Evolutionary conservation across 2,329 filamentous ascomycete species (phyloP), one percentile per base, ranked within the genome.

Genomic region (Exophiala phaeomuriformis): DNA sequence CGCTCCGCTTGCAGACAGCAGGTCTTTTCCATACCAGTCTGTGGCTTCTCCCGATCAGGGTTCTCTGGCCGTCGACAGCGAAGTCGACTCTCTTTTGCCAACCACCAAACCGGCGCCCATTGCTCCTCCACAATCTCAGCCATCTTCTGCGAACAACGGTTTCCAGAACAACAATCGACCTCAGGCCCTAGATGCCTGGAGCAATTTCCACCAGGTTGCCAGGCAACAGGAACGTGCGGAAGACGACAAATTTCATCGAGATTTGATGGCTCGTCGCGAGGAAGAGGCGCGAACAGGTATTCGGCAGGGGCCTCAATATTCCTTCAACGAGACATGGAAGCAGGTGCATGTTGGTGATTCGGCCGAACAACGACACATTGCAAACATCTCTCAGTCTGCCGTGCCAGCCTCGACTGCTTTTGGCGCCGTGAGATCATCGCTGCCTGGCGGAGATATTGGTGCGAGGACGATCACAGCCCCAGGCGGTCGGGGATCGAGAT

Each of bases 311-410:
- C 62, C 69, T 32, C 64, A 68, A 19, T 64, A 69, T 44, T 64
- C 57, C 5, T 72, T 75, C 52, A 67, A 72, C 39, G 71, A 75
- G 54, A 75, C 73, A 9, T 77, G 73, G 72, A 69, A 71, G 39
- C 72, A 75, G 56, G 69, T 73, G 27, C 68, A 69, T 28, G 58
- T 67, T 10, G 71, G 69, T 43, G 71, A 74, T 28, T 67, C 73
- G 39, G 63, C 61, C 42, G 68, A 67, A 47, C 66, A 71, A 53
- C 68, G 72, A 48, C 66, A 71, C 35, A 61, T 73, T 12, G 63
- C 70, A 35, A 64, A 64, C 19, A 64, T 72, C 32, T 60, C 68
- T n/a, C 68, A 68, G 47, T 63, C 66, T n/a, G 60, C 63, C n/a
- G 58, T 68, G 33, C 56, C 69, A 5, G 56, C 67, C 7, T 61